Evolutionary conservation across 495 filamentous ascomycete genomes (phyloP).

Genomic region (Neurospora sp.): DNA sequence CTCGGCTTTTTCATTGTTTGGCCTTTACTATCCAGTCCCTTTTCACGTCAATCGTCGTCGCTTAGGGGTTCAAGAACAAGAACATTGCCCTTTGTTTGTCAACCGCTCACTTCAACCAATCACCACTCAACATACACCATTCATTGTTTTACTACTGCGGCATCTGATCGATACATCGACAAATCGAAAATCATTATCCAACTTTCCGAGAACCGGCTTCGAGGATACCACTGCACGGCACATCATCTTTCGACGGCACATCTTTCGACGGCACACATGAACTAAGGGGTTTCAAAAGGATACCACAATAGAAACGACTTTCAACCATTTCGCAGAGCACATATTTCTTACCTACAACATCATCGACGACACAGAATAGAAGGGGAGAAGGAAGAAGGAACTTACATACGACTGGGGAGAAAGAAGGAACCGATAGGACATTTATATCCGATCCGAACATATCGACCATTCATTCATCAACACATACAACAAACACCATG

Average conservation of each 20-base stretch:
- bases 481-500: not conserved
- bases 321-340: not conserved
- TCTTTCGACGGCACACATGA: not conserved
- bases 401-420: not conserved
- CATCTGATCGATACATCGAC: not conserved
- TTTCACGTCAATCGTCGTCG: not conserved
- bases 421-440: not conserved
- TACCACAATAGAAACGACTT: not conserved
- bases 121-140: not conserved
- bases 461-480: not conserved
- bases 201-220: not conserved
- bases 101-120: not conserved
- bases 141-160: not conserved
- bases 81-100: slow-evolving; percentile 7
- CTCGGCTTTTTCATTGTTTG: slow-evolving; percentile 30
- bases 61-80: not conserved
- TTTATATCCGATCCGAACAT: not conserved
- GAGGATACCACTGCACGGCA: not conserved
- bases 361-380: not conserved
- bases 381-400: not conserved
- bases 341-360: not conserved
- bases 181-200: not conserved
- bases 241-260: not conserved
- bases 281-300: not conserved
- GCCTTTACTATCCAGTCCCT: slow-evolving; percentile 4